A percentile compares a stretch with the other conserved stretches of the same genome.
phyloP scores from a whole-genome alignment of 345 rosid species.

The Theobroma cacao region DNA sequence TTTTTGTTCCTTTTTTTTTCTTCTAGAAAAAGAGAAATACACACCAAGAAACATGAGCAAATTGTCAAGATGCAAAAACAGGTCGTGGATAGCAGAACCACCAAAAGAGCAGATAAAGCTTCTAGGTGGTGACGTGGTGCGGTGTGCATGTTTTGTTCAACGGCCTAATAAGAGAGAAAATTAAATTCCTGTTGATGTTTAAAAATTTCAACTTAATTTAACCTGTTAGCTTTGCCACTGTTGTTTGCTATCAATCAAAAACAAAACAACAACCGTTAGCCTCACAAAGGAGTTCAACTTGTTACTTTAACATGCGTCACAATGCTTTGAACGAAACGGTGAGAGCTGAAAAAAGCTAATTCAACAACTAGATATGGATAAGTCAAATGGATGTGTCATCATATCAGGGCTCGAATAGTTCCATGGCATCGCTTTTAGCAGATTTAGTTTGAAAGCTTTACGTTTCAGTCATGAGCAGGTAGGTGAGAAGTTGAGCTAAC shows the following conservation, averaged over 20 bases:
- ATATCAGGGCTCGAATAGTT: neutral
- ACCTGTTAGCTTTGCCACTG: neutral
- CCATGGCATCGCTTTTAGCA: neutral
- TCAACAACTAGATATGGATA: neutral
- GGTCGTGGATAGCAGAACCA: neutral
- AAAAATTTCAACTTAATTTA: neutral
- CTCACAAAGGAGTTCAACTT: neutral
- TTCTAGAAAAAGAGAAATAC: neutral
- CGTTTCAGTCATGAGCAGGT: neutral
- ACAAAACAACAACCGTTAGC: neutral
- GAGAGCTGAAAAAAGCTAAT: neutral
- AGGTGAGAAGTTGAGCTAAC: slow-evolving; percentile 7
- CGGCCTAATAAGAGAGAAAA: neutral
- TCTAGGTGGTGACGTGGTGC: neutral
- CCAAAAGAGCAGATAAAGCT: neutral
- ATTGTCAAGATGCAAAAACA: neutral
- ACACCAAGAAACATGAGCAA: neutral
- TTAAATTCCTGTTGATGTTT: neutral
- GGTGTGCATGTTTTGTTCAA: neutral
- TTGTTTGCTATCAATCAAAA: neutral
- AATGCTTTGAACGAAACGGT: neutral
- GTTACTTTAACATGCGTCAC: neutral
- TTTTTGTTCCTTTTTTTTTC: no score
- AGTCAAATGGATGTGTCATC: neutral
- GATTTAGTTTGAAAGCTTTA: neutral